Percentiles rank a stretch among this genome's conserved stretches.
Evolutionary conservation across 2,329 filamentous ascomycete species (phyloP).

Genomic region (Aspergillus unguis): DNA sequence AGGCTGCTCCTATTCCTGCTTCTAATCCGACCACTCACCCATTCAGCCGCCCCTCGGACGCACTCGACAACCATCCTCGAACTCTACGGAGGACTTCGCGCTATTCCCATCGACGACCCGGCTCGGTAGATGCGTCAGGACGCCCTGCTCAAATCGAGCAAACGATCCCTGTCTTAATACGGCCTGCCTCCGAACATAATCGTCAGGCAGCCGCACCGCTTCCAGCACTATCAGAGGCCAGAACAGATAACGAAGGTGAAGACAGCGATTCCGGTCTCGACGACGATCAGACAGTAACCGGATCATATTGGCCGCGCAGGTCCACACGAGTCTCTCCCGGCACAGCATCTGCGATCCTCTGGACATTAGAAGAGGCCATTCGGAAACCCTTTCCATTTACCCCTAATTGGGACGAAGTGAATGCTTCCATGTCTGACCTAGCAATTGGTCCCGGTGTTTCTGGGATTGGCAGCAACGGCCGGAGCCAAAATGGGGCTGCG

Average conservation of each 20-base stretch:
- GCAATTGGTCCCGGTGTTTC: constrained; percentile 54
- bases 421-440: constrained; percentile 88
- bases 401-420: constrained; percentile 78
- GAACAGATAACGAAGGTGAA: constrained; percentile 29
- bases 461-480: constrained; percentile 50
- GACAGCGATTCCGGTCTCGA: constrained; percentile 29
- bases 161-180: constrained; percentile 26
- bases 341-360: constrained; percentile 87
- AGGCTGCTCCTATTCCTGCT: constrained; percentile 38
- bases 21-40: constrained; percentile 41
- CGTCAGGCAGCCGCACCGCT: constrained; percentile 20
- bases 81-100: constrained; percentile 53
- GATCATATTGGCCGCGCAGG: constrained; percentile 53
- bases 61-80: constrained; percentile 51
- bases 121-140: constrained; percentile 44
- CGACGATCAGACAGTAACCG: constrained; percentile 29
- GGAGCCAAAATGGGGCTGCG: constrained; percentile 56
- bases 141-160: constrained; percentile 26
- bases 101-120: constrained; percentile 38
- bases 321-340: constrained; percentile 69
- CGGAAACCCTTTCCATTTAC: constrained; percentile 80
- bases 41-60: constrained; percentile 51
- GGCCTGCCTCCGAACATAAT: constrained; percentile 17
- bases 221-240: constrained; percentile 33
- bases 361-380: constrained; percentile 84